These are phyloP conservation scores for Epichloe baconii DNA, from an alignment of 2,329 filamentous ascomycete species.

Conservation along the genomic window DNA sequence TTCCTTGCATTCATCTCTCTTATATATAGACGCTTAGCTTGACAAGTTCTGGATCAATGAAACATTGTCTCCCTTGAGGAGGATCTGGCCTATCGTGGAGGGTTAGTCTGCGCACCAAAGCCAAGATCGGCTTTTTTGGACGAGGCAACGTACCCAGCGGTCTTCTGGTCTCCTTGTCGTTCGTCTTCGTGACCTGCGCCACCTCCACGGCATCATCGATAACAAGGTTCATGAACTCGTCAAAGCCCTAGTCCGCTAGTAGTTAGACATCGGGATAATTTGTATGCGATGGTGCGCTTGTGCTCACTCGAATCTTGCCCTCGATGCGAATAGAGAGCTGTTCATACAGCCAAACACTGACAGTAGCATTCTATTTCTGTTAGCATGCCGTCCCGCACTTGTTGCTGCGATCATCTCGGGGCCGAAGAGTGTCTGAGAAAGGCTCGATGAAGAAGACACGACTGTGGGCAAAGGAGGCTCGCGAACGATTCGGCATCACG, in stretches of 20 bases:
- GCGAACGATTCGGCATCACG: no score
- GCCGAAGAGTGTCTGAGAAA: no score
- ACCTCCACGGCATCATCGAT: constrained; percentile 93
- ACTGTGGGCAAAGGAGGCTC: no score
- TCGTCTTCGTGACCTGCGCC: constrained; percentile 67
- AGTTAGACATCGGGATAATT: neutral
- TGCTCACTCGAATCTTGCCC: constrained; percentile 78
- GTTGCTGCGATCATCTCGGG: neutral
- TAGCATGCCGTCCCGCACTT: constrained; percentile 9
- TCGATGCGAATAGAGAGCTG: constrained; percentile 90
- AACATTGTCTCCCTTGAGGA: constrained; percentile 81
- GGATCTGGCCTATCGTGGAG: constrained; percentile 56
- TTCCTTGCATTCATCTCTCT: no score
- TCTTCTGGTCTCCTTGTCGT: constrained; percentile 62
- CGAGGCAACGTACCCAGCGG: constrained; percentile 51
- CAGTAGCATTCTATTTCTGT: constrained; percentile 54
- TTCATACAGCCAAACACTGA: constrained; percentile 95
- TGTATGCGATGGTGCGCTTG: neutral
- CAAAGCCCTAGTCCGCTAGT: constrained; percentile 57
- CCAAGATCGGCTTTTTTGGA: neutral
- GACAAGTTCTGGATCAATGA: constrained; percentile 54
- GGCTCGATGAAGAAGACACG: neutral
- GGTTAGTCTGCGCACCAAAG: constrained; percentile 12
- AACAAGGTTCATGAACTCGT: constrained; percentile 99
- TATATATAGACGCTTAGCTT: neutral